A percentile compares a stretch with the other conserved stretches of the same genome.
Conservation (phyloP, 352 stramenopile genomes). For the Pythium utonaiense region DNA sequence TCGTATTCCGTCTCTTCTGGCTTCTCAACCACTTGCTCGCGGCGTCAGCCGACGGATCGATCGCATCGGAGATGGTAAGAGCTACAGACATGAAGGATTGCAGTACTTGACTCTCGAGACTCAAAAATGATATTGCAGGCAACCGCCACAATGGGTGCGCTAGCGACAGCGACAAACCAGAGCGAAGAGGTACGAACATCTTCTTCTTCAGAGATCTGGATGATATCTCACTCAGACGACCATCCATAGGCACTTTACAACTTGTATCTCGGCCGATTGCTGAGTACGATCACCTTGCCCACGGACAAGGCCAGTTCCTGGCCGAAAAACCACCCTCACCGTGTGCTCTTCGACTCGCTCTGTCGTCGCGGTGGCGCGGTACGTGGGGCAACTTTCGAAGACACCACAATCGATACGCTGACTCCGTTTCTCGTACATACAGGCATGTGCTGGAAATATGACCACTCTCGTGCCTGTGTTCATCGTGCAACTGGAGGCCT, state of each 20-base stretch:
- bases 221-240: conserved; percentile 14
- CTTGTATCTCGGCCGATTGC: conserved; percentile 46
- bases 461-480: conserved; percentile 54
- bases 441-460: conserved; percentile 66
- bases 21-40: conserved; percentile 74
- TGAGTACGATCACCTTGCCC: conserved; percentile 53
- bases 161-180: conserved; percentile 30
- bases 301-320: conserved; percentile 34
- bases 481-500: conserved; percentile 58
- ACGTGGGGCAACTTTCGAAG: neutral
- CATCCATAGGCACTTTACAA: conserved; percentile 40
- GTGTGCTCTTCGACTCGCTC: conserved; percentile 76
- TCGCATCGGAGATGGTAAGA: conserved; percentile 50
- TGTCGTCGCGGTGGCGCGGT: conserved; percentile 62
- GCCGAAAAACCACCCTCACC: conserved; percentile 57
- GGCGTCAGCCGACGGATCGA: conserved; percentile 40
- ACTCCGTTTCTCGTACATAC: neutral
- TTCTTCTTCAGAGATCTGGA: neutral
- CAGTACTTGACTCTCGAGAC: neutral
- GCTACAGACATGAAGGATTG: neutral
- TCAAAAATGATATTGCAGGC: conserved; percentile 27
- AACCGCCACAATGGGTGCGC: conserved; percentile 25
- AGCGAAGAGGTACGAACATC: conserved; percentile 35
- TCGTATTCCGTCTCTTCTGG: conserved; percentile 77
- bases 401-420: neutral